phyloP scores from a whole-genome alignment of 1,139 yeast genomes.

The Neolecta irregularis region DNA sequence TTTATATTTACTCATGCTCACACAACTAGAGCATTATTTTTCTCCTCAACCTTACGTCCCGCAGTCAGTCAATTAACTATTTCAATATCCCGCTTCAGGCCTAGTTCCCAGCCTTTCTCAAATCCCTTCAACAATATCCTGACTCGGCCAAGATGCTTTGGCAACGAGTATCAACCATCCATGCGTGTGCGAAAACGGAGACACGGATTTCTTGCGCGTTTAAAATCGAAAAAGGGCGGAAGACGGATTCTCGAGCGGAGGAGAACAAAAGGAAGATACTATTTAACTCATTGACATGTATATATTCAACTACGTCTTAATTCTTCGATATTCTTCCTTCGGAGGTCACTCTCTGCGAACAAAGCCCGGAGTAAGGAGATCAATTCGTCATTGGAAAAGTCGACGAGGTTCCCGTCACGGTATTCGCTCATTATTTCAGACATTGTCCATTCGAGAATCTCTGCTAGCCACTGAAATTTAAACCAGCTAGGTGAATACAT shows the following conservation, averaged over 20 bases:
- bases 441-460: constrained; percentile 30
- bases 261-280: constrained; percentile 2
- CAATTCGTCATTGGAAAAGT: constrained; percentile 53
- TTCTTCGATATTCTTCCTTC: constrained; percentile 47
- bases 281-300: constrained; percentile 2
- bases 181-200: constrained; percentile 3
- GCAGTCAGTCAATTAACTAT: too few species aligned
- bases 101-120: too few species aligned
- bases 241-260: constrained; percentile 3
- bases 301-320: constrained; percentile 22
- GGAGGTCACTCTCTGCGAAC: constrained; percentile 56
- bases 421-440: constrained; percentile 55
- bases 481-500: constrained; percentile 27
- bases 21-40: too few species aligned
- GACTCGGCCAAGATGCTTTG: too few species aligned
- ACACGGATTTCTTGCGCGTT: constrained; percentile 4
- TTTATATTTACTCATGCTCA: too few species aligned
- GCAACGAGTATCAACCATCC: constrained; percentile 4
- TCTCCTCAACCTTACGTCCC: too few species aligned
- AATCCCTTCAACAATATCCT: too few species aligned
- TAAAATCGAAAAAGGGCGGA: background rate
- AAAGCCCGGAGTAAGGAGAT: constrained; percentile 41
- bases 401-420: constrained; percentile 59
- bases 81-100: too few species aligned
- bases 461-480: constrained; percentile 25